A percentile compares a stretch with the other conserved stretches of the same genome.
phyloP scores from a whole-genome alignment of 306 rosid genomes.

The Sophora flavescens region DNA sequence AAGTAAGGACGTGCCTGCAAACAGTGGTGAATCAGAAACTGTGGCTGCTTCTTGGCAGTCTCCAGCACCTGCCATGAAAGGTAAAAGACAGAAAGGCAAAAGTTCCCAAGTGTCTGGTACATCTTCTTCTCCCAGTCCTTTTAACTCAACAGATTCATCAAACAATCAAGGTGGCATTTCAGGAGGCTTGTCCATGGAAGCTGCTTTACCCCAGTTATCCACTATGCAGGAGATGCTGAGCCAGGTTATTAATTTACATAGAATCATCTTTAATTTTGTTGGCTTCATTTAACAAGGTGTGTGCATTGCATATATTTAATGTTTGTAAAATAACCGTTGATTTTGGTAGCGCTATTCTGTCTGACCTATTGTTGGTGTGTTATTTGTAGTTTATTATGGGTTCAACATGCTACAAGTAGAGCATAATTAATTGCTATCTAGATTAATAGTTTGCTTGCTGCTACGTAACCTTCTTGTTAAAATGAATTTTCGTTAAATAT shows the following conservation, averaged over 20 bases:
- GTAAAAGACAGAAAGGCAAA: constrained; percentile 69
- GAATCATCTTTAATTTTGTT: neutral
- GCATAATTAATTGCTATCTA: constrained; percentile 18
- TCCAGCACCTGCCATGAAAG: constrained; percentile 59
- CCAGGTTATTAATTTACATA: constrained; percentile 60
- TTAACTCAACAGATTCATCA: constrained; percentile 58
- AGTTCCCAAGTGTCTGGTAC: constrained; percentile 57
- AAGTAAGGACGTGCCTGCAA: constrained; percentile 53
- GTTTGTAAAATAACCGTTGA: neutral
- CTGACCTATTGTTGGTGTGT: constrained; percentile 23
- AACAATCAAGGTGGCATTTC: constrained; percentile 58
- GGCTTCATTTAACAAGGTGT: constrained; percentile 27
- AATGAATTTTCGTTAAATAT: neutral
- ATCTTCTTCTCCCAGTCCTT: constrained; percentile 60
- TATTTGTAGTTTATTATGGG: constrained; percentile 13
- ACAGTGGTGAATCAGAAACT: constrained; percentile 54
- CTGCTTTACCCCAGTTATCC: constrained; percentile 62
- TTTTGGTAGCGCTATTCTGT: constrained; percentile 35
- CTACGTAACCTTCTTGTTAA: constrained; percentile 29
- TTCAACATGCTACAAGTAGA: constrained; percentile 32
- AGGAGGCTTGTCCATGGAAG: constrained; percentile 55
- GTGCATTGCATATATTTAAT: constrained; percentile 20
- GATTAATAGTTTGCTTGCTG: constrained; percentile 5
- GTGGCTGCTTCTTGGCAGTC: constrained; percentile 47
- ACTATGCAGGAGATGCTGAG: constrained; percentile 65